Evolutionary conservation across 805 yeast species (phyloP), one percentile per base, ranked within the genome.

Genomic region (Ogataea philodendri): DNA sequence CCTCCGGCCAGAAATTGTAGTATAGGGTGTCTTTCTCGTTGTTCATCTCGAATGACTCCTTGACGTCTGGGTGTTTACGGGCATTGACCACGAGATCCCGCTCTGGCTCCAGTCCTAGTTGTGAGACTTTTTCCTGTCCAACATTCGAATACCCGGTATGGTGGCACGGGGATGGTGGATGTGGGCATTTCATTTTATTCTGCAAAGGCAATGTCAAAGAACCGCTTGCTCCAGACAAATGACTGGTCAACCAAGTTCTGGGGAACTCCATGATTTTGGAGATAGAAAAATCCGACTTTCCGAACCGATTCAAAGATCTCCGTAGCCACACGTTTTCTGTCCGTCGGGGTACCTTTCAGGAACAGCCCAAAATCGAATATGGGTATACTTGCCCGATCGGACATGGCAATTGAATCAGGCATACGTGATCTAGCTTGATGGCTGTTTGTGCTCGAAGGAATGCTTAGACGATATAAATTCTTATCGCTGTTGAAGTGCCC

Each of bases 21-120:
- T 30, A 40, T 9, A 23, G 15, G 10, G 9, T 25, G 21, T 44
- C 27, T 9, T 27, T 48, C 31, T 52, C 57, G 27, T 57, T 50
- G 31, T 54, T 51, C 30, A 52, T 45, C 35, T 60, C 59, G 42
- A 59, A 60, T 4, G 64, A 61, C 37, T 63, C 67, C 40, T 52
- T 54, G 25, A 59, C 53, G 34, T 60, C 67, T 9, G 53, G 53
- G 20, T 29, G 28, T 22, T 45, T 32, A 23, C 46, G 33, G 2
- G 29, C 22, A 15, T 34, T 26, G 15, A 28, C 26, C 9, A 40
- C 32, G 21, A 44, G 37, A 3, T 30, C 10, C 8, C 15, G n/a
- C 9, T 32, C 34, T 14, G 43, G 27, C 26, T 46, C 40, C 35
- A 46, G 44, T 7, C 39, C 46, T 42, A 46, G 35, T 19, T 46